Base-by-base conservation (phyloP, 2,329 filamentous ascomycete species). In the Fusarium tanahbumbuense region DNA sequence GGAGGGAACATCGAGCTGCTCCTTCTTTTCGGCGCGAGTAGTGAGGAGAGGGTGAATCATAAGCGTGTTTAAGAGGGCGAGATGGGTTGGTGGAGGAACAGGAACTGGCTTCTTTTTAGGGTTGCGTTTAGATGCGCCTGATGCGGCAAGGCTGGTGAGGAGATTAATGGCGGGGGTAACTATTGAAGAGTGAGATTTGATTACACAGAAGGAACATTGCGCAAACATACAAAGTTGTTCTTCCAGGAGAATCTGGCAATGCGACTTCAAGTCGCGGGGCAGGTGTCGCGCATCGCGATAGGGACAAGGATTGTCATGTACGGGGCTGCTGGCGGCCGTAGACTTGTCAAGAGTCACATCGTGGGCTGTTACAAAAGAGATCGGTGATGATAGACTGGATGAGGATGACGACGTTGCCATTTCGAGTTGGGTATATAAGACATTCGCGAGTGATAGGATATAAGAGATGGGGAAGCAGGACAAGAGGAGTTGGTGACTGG, bases 21-120 rank as follows among this genome's bases (percentile, higher is more conserved):
- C 89, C 15, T 81, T 75, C 11, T 88, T 87, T 28, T 86, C 84
- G 6, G 91, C 87, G 52, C 92, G 89, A 5, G 91, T 96, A 2
- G 94, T 98, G 69, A 92, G 88, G 25, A 84, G 82, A 0, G 95
- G 95, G 75, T 97, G 93, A 16, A 96, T 87, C n/a, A 91, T 80
- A n/a, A 98, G 83, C 3, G 93, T 96, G 45, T 86, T 89, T n/a
- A 94, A 86, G 11, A 98, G 83, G 10, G 92, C 90, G 25, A 98
- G 83, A 70, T 95, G 90, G 60, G 88, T 87, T 0, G 91, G 85
- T 4, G 92, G 88, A 2, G 95, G 92, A 20, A 93, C 81, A 61
- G 87, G 87, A 13, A 87, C 87, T 1, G 88, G 83, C 32, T 80
- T 81, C 41, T 56, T 64, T 47, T 57, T 61, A 6, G 68, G 58